Conservation (phyloP, 148 eudicot genomes). For the Dianthus caryophyllus region DNA sequence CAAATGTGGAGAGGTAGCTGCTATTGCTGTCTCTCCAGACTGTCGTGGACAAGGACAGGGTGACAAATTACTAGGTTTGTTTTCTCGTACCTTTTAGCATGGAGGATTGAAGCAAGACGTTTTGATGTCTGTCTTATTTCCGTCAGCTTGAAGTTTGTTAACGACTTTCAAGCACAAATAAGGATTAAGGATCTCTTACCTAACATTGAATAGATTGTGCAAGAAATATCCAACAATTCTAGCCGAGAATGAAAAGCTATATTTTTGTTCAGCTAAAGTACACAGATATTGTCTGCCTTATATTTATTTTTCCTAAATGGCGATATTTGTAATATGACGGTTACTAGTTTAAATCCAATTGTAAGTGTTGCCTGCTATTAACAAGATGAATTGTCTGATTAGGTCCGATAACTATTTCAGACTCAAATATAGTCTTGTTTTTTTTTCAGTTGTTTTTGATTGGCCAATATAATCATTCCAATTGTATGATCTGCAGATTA, state of each 20-base stretch:
- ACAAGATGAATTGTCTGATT: not conserved
- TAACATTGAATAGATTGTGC: not conserved
- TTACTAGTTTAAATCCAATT: not conserved
- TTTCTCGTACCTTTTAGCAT: not conserved
- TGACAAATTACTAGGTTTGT: conserved; percentile 82
- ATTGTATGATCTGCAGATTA: conserved; percentile 49
- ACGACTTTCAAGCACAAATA: not conserved
- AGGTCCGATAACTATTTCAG: not conserved
- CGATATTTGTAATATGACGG: too few relatives aligned
- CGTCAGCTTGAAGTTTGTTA: not conserved
- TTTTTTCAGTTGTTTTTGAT: not conserved
- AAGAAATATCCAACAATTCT: not conserved
- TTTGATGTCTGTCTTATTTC: not conserved
- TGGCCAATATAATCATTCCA: conserved; percentile 11
- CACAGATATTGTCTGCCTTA: not conserved
- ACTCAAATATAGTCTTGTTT: not conserved
- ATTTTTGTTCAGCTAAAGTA: too few relatives aligned
- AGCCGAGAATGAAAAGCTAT: not conserved
- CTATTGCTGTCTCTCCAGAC: conserved; percentile 92
- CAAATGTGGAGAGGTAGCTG: conserved; percentile 92
- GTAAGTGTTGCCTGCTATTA: not conserved
- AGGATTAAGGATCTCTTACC: not conserved
- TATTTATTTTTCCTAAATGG: too few relatives aligned
- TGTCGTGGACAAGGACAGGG: conserved; percentile 99
- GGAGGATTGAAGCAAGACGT: not conserved